These are phyloP conservation scores for Barbatosphaeria neglecta DNA, from an alignment of 495 filamentous ascomycete genomes.

Conservation along the genomic window DNA sequence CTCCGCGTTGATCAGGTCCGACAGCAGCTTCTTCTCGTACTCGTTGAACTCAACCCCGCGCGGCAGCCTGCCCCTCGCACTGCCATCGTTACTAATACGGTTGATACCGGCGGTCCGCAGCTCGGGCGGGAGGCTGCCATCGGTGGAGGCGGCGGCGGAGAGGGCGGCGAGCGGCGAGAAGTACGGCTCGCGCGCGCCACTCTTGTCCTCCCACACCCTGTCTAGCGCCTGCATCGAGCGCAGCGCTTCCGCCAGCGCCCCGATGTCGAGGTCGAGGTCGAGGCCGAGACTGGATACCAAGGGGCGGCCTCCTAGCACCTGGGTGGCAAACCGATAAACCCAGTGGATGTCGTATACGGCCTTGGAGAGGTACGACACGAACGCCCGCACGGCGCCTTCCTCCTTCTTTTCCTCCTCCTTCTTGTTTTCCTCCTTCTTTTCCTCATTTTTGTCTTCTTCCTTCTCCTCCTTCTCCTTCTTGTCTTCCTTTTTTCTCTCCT, in stretches of 20 bases:
- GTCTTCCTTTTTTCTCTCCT: slow-evolving; percentile 5
- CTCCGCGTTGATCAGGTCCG: slow-evolving; percentile 67
- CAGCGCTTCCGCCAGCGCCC: slow-evolving; percentile 7
- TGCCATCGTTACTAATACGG: too few relatives aligned
- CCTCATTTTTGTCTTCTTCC: background rate
- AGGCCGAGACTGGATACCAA: too few relatives aligned
- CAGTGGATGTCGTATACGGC: slow-evolving; percentile 19
- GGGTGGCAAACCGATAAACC: slow-evolving; percentile 17
- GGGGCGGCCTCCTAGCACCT: slow-evolving; percentile 12
- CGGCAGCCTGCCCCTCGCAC: slow-evolving; percentile 1
- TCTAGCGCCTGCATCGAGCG: slow-evolving; percentile 11
- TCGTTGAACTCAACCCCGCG: slow-evolving; percentile 26
- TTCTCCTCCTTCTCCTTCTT: slow-evolving; percentile 1
- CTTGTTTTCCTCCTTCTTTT: slow-evolving; percentile 4
- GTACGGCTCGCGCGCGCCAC: slow-evolving; percentile 12
- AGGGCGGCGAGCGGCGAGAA: slow-evolving; percentile 13
- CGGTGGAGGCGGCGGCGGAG: background rate
- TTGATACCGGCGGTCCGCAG: background rate
- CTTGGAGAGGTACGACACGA: slow-evolving; percentile 1
- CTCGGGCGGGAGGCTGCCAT: slow-evolving; percentile 1
- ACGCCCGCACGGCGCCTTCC: slow-evolving; percentile 1
- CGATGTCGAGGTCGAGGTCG: slow-evolving; percentile 5
- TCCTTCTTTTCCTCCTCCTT: background rate
- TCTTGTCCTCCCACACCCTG: slow-evolving; percentile 11
- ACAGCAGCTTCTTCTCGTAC: slow-evolving; percentile 73